Evolutionary conservation across 129 eudicot species (phyloP).

Genomic region (sunflower (Helianthus annuus)): HanXRQr2.0-SUNRISE NC_035441.2:187239463-187239962

Average conservation of each 20-base stretch:
- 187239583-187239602: conserved; percentile 26
- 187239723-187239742: conserved; percentile 16
- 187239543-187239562: conserved; percentile 14
- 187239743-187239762: neutral
- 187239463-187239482: too few species aligned
- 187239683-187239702: conserved; percentile 40
- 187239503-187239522: neutral
- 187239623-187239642: neutral
- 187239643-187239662: neutral
- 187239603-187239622: conserved; percentile 28
- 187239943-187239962: conserved; percentile 43
- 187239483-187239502: too few species aligned
- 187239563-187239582: conserved; percentile 21
- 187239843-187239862: conserved; percentile 7
- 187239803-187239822: conserved; percentile 5
- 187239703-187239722: conserved; percentile 19
- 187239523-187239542: conserved; percentile 23
- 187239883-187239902: conserved; percentile 38
- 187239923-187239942: conserved; percentile 74
- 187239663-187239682: conserved; percentile 37
- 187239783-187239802: conserved; percentile 3
- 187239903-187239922: conserved; percentile 51
- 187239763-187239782: conserved; percentile 14
- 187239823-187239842: conserved; percentile 7
- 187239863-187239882: neutral